A percentile compares a stretch with the other conserved stretches of the same genome.
Evolutionary conservation across 2,329 filamentous ascomycete genomes (phyloP).

Genomic region (Penicillium aurantiogriseum): DNA sequence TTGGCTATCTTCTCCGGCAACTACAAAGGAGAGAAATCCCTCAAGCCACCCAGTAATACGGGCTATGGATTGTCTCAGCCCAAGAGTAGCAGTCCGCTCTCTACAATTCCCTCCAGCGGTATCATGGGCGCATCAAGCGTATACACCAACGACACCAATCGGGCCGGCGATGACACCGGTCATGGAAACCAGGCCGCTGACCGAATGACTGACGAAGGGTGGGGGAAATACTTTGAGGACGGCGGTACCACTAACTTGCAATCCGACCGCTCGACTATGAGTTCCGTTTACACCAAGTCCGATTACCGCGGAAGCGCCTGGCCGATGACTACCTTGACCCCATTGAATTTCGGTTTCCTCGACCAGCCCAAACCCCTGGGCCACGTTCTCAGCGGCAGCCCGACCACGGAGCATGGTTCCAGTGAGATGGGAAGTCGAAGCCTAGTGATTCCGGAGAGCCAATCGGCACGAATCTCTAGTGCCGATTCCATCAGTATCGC

Average conservation of each 20-base stretch:
- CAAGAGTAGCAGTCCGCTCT: constrained; percentile 29
- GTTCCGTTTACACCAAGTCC: constrained; percentile 32
- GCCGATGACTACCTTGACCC: constrained; percentile 39
- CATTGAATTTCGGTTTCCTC: constrained; percentile 38
- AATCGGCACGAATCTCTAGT: constrained; percentile 45
- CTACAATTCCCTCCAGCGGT: constrained; percentile 32
- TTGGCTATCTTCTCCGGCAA: constrained; percentile 43
- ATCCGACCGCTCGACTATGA: constrained; percentile 27
- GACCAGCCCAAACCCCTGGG: constrained; percentile 42
- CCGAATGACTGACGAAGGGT: constrained; percentile 48
- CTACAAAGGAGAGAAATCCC: constrained; percentile 33
- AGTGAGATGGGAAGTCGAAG: constrained; percentile 28
- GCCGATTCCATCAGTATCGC: constrained; percentile 41
- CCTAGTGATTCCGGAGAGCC: constrained; percentile 40
- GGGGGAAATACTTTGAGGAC: constrained; percentile 50
- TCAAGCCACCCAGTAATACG: constrained; percentile 24
- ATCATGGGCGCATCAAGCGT: constrained; percentile 23
- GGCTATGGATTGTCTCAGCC: constrained; percentile 22
- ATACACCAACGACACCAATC: constrained; percentile 23
- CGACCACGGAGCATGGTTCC: constrained; percentile 39
- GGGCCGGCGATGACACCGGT: constrained; percentile 14
- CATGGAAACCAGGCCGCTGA: constrained; percentile 32
- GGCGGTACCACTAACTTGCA: constrained; percentile 31
- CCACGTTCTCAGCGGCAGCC: constrained; percentile 42
- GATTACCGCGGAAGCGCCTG: constrained; percentile 43